Evolutionary conservation across 768 basidiomycete genomes (phyloP), one percentile per base, ranked within the genome.

Genomic region (Gloeopeniophorella convolvens): DNA sequence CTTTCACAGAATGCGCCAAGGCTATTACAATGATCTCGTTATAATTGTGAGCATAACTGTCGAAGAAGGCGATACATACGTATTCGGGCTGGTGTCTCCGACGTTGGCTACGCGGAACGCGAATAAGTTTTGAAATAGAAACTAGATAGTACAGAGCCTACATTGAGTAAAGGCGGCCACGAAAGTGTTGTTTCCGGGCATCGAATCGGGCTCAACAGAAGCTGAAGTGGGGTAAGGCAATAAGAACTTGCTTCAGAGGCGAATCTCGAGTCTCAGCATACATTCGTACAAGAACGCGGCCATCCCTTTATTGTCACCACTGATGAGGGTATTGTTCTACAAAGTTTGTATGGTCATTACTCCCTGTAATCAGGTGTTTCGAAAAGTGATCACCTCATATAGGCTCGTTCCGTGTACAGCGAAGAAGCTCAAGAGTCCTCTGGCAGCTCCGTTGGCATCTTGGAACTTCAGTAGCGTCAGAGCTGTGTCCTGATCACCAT

Each of bases 281-380:
- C 83, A 68, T 72, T 89, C 88, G 53, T 86, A 90, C 15, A 89
- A 62, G 63, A 77, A 83, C 7, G 85, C 85, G 3, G 87, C 85
- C 85, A 89, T 88, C 33, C 88, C 88, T 63, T 90, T 89, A 70
- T 89, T 89, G 65, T 89, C 88, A 3, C 75, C 66, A 63, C 85
- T 88, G 26, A 89, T 76, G n/a, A 89, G 69, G 1, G 86, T 88
- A 55, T 88, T 89, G 62, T 89, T 90, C 84, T 88, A 55, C 23
- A 16, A 5, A 35, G 16, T 12, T 9, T 9, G 9, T 28, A 28
- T 13, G 12, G 23, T 30, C 27, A 5, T 10, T 13, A 23, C 7
- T 10, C 23, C 21, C 39, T n/a, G 6, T 39, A 24, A 18, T 33
- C 26, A 10, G 12, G 2, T 41, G 18, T 33, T 16, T 35, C 16